These are phyloP conservation scores for Aspergillus indologenus DNA, from an alignment of 495 filamentous ascomycete species.

Conservation along the genomic window DNA sequence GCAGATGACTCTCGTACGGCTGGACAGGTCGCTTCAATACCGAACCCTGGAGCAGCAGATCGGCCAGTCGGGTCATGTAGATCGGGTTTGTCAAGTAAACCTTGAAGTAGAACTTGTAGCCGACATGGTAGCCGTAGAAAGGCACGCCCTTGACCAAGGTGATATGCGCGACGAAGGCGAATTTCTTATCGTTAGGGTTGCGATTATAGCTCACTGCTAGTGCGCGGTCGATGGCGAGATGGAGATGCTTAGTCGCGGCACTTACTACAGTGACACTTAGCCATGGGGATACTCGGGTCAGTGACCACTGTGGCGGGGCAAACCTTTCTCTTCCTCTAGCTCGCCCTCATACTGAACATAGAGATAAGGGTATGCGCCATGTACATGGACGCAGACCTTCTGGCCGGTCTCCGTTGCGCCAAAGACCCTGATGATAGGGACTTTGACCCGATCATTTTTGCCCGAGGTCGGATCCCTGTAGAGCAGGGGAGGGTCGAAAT, in stretches of 20 bases:
- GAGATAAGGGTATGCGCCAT: slow-evolving; percentile 92
- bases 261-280: slow-evolving; percentile 51
- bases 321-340: slow-evolving; percentile 64
- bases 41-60: slow-evolving; percentile 80
- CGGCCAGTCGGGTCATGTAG: slow-evolving; percentile 76
- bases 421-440: slow-evolving; percentile 89
- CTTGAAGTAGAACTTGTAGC: slow-evolving; percentile 88
- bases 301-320: slow-evolving; percentile 12
- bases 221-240: slow-evolving; percentile 80
- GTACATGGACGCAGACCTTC: slow-evolving; percentile 93
- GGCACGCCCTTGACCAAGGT: slow-evolving; percentile 89
- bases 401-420: slow-evolving; percentile 94
- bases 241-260: slow-evolving; percentile 67
- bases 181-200: slow-evolving; percentile 64
- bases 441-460: slow-evolving; percentile 57
- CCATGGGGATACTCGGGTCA: neutral
- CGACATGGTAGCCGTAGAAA: slow-evolving; percentile 93
- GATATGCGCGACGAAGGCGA: slow-evolving; percentile 81
- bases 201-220: slow-evolving; percentile 75
- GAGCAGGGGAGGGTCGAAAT: slow-evolving; percentile 77
- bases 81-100: slow-evolving; percentile 87
- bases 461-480: slow-evolving; percentile 48
- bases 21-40: slow-evolving; percentile 81
- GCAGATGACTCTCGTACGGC: slow-evolving; percentile 88
- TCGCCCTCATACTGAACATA: slow-evolving; percentile 82